Conservation (phyloP, 352 stramenopile genomes). For the Pythium plurisporium region DNA sequence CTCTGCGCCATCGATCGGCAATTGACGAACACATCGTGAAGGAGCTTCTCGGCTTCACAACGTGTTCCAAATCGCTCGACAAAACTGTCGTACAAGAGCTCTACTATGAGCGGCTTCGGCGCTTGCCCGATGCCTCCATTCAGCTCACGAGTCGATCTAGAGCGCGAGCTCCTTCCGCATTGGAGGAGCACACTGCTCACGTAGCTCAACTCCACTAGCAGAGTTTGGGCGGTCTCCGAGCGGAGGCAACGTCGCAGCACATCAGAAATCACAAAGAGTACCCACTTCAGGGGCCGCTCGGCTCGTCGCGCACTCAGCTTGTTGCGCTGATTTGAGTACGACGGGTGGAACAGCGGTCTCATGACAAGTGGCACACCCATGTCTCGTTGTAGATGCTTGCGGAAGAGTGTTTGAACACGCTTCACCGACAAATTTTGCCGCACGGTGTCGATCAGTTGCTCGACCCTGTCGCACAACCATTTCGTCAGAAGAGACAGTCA, state of each 20-base stretch:
- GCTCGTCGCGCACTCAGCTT: constrained; percentile 29
- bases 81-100: constrained; percentile 78
- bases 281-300: constrained; percentile 50
- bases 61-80: constrained; percentile 60
- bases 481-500: background rate
- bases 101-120: constrained; percentile 55
- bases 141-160: constrained; percentile 2
- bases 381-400: constrained; percentile 56
- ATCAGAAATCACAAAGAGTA: constrained; percentile 52
- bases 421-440: constrained; percentile 66
- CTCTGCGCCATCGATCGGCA: constrained; percentile 42
- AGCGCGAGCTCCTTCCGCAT: background rate
- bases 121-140: constrained; percentile 61
- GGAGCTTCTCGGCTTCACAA: constrained; percentile 69
- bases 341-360: constrained; percentile 62
- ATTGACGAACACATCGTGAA: constrained; percentile 82
- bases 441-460: constrained; percentile 65
- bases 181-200: constrained; percentile 31
- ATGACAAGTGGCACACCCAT: constrained; percentile 67
- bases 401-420: constrained; percentile 68
- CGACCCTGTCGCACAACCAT: constrained; percentile 26
- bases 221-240: constrained; percentile 19
- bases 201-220: constrained; percentile 45
- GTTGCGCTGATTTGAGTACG: constrained; percentile 35
- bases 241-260: constrained; percentile 45